Percentiles rank a stretch among this genome's conserved stretches.
phyloP scores from a whole-genome alignment of 768 basidiomycete species.

The Rhodotorula graminis region DNA sequence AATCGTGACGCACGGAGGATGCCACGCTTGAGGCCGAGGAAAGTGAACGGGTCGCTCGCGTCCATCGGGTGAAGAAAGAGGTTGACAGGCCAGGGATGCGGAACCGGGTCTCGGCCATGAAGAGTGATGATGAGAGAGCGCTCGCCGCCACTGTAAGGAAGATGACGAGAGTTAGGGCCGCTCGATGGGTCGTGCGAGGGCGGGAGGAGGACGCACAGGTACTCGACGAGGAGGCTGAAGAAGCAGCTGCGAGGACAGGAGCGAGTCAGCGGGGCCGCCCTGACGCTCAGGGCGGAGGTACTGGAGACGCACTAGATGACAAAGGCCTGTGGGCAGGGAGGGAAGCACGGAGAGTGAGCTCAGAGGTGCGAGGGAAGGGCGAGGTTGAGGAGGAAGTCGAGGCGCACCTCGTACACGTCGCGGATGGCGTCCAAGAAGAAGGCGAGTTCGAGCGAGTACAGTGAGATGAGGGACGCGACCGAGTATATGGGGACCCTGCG shows the following conservation, averaged over 20 bases:
- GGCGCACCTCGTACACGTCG: constrained; percentile 85
- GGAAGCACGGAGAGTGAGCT: background rate
- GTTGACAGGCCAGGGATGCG: constrained; percentile 76
- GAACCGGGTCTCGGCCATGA: constrained; percentile 83
- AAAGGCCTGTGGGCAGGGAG: constrained; percentile 60
- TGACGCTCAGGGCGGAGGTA: no score
- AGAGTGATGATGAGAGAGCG: constrained; percentile 84
- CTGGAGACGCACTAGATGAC: constrained; percentile 71
- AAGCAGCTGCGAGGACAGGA: constrained; percentile 54
- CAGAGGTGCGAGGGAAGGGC: background rate
- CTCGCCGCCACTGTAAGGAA: constrained; percentile 67
- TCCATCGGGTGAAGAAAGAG: constrained; percentile 83
- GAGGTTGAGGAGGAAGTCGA: no score
- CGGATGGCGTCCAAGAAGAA: constrained; percentile 93
- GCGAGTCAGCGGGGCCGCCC: background rate
- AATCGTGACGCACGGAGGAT: constrained; percentile 67
- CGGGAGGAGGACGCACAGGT: constrained; percentile 50
- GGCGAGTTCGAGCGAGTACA: constrained; percentile 89
- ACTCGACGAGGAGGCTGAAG: constrained; percentile 73
- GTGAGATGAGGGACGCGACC: constrained; percentile 80
- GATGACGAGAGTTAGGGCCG: constrained; percentile 38
- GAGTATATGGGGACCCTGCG: constrained; percentile 71
- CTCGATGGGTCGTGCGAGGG: background rate
- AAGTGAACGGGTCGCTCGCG: constrained; percentile 88
- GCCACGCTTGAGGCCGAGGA: constrained; percentile 88